phyloP scores from a whole-genome alignment of 2,329 filamentous ascomycete species.

The Fusarium sp. region DNA sequence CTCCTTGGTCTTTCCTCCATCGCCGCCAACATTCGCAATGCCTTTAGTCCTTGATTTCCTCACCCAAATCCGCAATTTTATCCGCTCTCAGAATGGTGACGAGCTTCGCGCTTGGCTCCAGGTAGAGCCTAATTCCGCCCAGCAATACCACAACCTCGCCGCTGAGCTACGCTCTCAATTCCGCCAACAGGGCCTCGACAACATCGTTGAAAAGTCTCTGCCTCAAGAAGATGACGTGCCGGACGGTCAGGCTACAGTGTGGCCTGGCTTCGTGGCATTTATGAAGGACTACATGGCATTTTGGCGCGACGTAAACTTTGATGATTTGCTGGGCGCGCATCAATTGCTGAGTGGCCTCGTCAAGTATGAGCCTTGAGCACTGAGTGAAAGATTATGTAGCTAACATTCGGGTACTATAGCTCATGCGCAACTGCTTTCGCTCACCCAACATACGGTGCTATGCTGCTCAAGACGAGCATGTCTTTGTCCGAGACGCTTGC shows the following conservation, averaged over 20 bases:
- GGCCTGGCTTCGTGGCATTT: slow-evolving; percentile 83
- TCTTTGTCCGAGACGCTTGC: slow-evolving; percentile 84
- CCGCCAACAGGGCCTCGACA: slow-evolving; percentile 66
- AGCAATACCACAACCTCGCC: slow-evolving; percentile 76
- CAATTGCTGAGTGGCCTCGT: slow-evolving; percentile 79
- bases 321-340: slow-evolving; percentile 81
- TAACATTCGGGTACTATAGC: slow-evolving; percentile 58
- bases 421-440: slow-evolving; percentile 86
- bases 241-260: slow-evolving; percentile 74
- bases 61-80: slow-evolving; percentile 66
- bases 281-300: slow-evolving; percentile 85
- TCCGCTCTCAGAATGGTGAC: slow-evolving; percentile 73
- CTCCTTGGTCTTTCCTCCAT: background rate
- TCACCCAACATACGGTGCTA: slow-evolving; percentile 81
- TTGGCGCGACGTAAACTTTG: slow-evolving; percentile 82
- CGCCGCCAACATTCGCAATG: slow-evolving; percentile 57
- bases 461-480: slow-evolving; percentile 87
- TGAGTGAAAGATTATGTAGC: background rate
- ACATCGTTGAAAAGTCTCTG: slow-evolving; percentile 72
- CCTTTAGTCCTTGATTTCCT: slow-evolving; percentile 78
- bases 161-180: slow-evolving; percentile 74
- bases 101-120: slow-evolving; percentile 77
- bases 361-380: slow-evolving; percentile 69
- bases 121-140: slow-evolving; percentile 78
- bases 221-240: slow-evolving; percentile 74